These are phyloP conservation scores for Candida vaughaniae DNA, from an alignment of 805 yeast species.

Conservation along the genomic window DNA sequence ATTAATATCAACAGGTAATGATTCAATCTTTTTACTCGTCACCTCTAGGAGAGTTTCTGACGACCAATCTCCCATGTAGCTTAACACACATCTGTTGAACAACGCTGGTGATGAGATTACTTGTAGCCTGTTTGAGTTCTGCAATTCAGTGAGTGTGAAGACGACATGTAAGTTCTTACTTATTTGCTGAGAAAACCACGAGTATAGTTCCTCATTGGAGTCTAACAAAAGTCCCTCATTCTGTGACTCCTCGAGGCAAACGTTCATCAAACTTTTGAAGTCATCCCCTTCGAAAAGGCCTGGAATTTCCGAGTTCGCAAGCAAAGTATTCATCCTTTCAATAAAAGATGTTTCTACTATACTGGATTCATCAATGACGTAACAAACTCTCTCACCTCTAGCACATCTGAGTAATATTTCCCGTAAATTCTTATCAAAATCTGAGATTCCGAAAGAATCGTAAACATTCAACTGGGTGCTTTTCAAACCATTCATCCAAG, in stretches of 20 bases:
- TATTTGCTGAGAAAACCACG: conserved; percentile 72
- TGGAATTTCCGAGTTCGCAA: conserved; percentile 91
- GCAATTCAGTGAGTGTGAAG: conserved; percentile 62
- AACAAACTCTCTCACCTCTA: conserved; percentile 61
- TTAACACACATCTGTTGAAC: conserved; percentile 82
- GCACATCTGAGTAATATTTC: conserved; percentile 46
- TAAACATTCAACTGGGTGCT: conserved; percentile 58
- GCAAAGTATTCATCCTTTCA: conserved; percentile 88
- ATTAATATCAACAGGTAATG: conserved; percentile 54
- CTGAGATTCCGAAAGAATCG: conserved; percentile 50
- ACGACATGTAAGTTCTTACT: conserved; percentile 77
- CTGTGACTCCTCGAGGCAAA: conserved; percentile 57
- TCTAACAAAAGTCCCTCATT: conserved; percentile 64
- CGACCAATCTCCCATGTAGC: conserved; percentile 90
- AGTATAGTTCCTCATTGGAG: conserved; percentile 64
- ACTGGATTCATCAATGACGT: conserved; percentile 78
- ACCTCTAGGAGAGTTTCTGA: conserved; percentile 48
- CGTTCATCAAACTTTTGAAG: conserved; percentile 45
- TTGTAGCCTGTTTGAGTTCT: conserved; percentile 33
- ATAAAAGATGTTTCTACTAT: conserved; percentile 74
- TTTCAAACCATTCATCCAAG: conserved; percentile 85
- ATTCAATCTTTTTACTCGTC: conserved; percentile 38
- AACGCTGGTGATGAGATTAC: conserved; percentile 81
- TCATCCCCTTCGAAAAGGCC: conserved; percentile 84
- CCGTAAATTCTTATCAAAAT: conserved; percentile 69